Evolutionary conservation across 768 basidiomycete genomes (phyloP).

Genomic region (Lactarius pseudohatsudake): DNA sequence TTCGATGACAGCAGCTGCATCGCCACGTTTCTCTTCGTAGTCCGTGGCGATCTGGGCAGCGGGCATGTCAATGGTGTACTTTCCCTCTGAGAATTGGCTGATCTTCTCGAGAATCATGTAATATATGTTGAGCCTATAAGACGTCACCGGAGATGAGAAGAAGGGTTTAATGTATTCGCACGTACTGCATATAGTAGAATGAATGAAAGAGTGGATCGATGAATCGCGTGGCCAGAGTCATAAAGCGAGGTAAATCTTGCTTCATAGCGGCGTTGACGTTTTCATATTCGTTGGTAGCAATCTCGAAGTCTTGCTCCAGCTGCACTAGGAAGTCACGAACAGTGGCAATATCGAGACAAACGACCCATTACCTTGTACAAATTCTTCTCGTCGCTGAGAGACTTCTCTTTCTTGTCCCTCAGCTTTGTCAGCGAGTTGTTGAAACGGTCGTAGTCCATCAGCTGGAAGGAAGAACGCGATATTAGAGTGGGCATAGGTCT

Average conservation of each 20-base stretch:
- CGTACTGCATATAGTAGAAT: slow-evolving; percentile 99
- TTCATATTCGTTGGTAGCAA: slow-evolving; percentile 90
- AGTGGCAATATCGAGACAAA: slow-evolving; percentile 27
- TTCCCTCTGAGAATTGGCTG: slow-evolving; percentile 77
- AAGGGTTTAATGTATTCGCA: slow-evolving; percentile 30
- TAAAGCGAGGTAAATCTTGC: slow-evolving; percentile 90
- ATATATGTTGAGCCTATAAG: slow-evolving; percentile 79
- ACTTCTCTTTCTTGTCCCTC: slow-evolving; percentile 98
- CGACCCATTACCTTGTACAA: slow-evolving; percentile 72
- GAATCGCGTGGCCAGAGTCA: slow-evolving; percentile 82
- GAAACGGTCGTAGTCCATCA: slow-evolving; percentile 92
- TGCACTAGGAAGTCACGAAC: slow-evolving; percentile 33
- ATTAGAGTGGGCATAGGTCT: not conserved
- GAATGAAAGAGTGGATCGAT: slow-evolving; percentile 98
- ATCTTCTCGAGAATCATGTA: slow-evolving; percentile 95
- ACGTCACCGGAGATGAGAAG: not conserved
- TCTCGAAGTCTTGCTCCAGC: slow-evolving; percentile 96
- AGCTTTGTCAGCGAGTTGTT: slow-evolving; percentile 95
- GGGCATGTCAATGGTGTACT: slow-evolving; percentile 66
- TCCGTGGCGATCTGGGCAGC: slow-evolving; percentile 70
- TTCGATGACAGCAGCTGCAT: slow-evolving; percentile 78
- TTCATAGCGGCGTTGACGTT: slow-evolving; percentile 90
- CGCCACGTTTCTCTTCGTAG: slow-evolving; percentile 81
- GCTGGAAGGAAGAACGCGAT: slow-evolving; percentile 41
- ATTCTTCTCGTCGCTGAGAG: slow-evolving; percentile 93